Percentiles rank a stretch among this genome's conserved stretches.
Conservation (phyloP, 331 rosid genomes). For the Quercus phellos region DNA sequence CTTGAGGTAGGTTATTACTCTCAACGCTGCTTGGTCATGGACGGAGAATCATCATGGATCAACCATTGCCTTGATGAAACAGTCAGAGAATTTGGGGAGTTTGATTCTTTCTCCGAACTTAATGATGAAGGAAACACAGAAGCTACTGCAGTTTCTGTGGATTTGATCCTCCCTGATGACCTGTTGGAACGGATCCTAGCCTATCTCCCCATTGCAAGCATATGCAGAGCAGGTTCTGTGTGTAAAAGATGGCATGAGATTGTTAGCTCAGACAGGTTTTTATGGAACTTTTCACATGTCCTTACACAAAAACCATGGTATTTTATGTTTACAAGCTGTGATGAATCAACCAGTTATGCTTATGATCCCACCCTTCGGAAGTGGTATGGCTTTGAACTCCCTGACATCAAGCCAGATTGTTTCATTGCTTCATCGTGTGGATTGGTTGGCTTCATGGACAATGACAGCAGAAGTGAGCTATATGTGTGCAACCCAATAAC, state of each 20-base stretch:
- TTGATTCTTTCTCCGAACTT: slow-evolving; percentile 44
- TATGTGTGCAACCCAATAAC: slow-evolving; percentile 75
- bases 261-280: slow-evolving; percentile 55
- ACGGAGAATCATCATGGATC: slow-evolving; percentile 72
- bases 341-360: slow-evolving; percentile 63
- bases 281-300: slow-evolving; percentile 52
- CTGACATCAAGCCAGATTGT: slow-evolving; percentile 61
- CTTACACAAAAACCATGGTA: slow-evolving; percentile 87
- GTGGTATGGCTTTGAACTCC: slow-evolving; percentile 78
- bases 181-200: slow-evolving; percentile 77
- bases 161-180: slow-evolving; percentile 65
- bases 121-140: slow-evolving; percentile 56
- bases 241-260: slow-evolving; percentile 76
- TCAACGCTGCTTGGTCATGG: slow-evolving; percentile 41
- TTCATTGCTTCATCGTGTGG: slow-evolving; percentile 63
- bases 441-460: slow-evolving; percentile 81
- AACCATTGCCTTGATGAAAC: slow-evolving; percentile 44
- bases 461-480: slow-evolving; percentile 47
- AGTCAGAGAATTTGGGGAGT: slow-evolving; percentile 37
- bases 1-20: slow-evolving; percentile 23
- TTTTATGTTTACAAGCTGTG: slow-evolving; percentile 74
- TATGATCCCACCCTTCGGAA: slow-evolving; percentile 70
- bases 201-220: slow-evolving; percentile 73
- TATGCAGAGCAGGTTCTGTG: slow-evolving; percentile 71
- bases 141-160: slow-evolving; percentile 38